Evolutionary conservation across 352 stramenopile genomes (phyloP).

Genomic region (Pythium volutum): DNA sequence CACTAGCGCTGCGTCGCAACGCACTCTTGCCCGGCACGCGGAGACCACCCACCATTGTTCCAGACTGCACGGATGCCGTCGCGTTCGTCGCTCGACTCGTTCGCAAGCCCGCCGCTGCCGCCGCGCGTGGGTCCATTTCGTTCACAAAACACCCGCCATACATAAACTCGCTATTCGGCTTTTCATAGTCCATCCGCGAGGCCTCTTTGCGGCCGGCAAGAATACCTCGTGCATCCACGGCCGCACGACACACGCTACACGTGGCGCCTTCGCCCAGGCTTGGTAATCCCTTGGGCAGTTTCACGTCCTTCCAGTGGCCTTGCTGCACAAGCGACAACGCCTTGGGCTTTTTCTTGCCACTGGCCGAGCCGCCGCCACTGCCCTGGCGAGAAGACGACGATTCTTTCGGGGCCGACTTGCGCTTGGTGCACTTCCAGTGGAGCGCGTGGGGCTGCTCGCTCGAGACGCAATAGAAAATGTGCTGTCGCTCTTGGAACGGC

Average conservation of each 20-base stretch:
- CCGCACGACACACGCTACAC: constrained; percentile 50
- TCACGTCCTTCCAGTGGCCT: constrained; percentile 53
- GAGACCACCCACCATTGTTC: no score
- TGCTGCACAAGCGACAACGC: constrained; percentile 49
- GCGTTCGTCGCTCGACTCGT: constrained; percentile 5
- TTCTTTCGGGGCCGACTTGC: constrained; percentile 30
- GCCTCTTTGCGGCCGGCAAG: constrained; percentile 52
- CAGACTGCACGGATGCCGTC: not conserved
- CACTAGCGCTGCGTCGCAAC: not conserved
- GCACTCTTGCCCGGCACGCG: constrained; percentile 7
- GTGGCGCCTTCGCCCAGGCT: constrained; percentile 51
- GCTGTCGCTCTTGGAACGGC: constrained; percentile 71
- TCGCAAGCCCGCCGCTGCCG: constrained; percentile 5
- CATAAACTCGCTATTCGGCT: constrained; percentile 59
- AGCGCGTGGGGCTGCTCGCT: constrained; percentile 43
- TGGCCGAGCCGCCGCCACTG: constrained; percentile 6
- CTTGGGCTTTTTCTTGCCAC: constrained; percentile 58
- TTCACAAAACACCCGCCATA: constrained; percentile 66
- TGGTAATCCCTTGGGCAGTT: constrained; percentile 45
- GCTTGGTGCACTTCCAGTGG: constrained; percentile 81
- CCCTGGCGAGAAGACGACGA: constrained; percentile 4
- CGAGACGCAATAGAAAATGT: constrained; percentile 71
- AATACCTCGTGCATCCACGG: constrained; percentile 52
- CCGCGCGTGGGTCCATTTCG: constrained; percentile 18
- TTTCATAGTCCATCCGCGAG: constrained; percentile 47